Evolutionary conservation across 495 filamentous ascomycete species (phyloP).

Genomic region (Penicillium bialowiezense): DNA sequence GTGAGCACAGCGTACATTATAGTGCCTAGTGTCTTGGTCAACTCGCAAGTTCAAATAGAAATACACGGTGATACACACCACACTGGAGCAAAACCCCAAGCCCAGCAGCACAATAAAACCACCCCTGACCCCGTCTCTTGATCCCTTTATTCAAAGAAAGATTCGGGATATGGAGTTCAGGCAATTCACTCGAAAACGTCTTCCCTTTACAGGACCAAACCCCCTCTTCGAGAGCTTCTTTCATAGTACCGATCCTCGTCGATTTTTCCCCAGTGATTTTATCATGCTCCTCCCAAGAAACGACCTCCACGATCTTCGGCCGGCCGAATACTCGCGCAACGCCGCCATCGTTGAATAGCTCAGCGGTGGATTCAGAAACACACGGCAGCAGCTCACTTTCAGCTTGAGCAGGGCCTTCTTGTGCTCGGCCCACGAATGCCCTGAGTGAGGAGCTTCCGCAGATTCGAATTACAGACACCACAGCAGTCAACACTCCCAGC

Average conservation of each 20-base stretch:
- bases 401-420: constrained; percentile 39
- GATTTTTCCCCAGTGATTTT: constrained; percentile 5
- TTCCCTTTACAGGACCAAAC: constrained; percentile 21
- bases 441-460: constrained; percentile 49
- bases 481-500: constrained; percentile 53
- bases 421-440: constrained; percentile 51
- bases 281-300: constrained; percentile 32
- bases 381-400: constrained; percentile 43
- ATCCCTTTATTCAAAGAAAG: constrained; percentile 48
- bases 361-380: constrained; percentile 39
- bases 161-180: constrained; percentile 42
- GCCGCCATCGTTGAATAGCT: constrained; percentile 44
- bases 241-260: constrained; percentile 28
- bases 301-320: constrained; percentile 41
- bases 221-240: constrained; percentile 22
- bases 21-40: constrained; percentile 19
- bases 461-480: constrained; percentile 52
- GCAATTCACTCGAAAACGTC: not conserved
- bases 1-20: constrained; percentile 34
- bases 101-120: constrained; percentile 34
- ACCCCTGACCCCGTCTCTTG: constrained; percentile 23
- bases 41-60: not conserved
- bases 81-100: constrained; percentile 30
- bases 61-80: constrained; percentile 17
- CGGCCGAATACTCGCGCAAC: constrained; percentile 40